Evolutionary conservation across 2,329 filamentous ascomycete genomes (phyloP), one percentile per base, ranked within the genome.

Genomic region (Elsinoe perseae): DNA sequence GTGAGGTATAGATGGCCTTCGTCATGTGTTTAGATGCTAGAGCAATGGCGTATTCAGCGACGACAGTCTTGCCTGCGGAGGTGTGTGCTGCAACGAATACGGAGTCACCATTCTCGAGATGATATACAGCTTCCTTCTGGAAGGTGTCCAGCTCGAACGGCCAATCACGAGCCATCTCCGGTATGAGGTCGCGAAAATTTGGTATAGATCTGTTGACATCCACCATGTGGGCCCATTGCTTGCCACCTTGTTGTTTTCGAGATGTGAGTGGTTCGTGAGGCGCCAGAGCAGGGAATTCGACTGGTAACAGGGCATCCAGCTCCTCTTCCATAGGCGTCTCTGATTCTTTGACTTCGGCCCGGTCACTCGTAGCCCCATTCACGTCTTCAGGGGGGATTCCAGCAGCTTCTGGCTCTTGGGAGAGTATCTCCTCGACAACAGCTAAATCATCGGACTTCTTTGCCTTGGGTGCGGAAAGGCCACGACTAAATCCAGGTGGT

Each of bases 1-100:
- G 93, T 0, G 93, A 97, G 0, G 93, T 98, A 70, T 98, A 98
- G 61, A 98, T 98, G 20, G 93, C 92, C 70, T 98, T 98, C 7
- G 93, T 98, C 92, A 97, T 97, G 69, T 98, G 93, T 68, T 92
- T 95, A n/a, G 89, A 86, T 27, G 93, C 93, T 58, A 98, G 77
- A 5, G 93, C 90, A 69, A 98, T 97, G 50, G 92, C 93, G 71
- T 98, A 98, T 69, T 98, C 93, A 25, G 93, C 93, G 12, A 98
- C 93, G 0, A 97, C 93, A 1, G 93, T 98, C 75, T 98, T 98
- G 57, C 93, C 93, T 20, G 93, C 93, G 30, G 93, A 98, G 0
- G 93, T 98, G 69, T 98, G 93, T 0, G 93, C 93, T 8, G 93
- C 93, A 52, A 98, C 93, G 65, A 98, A 98, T 23, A 98, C 93